Base-by-base conservation (phyloP, 1,139 yeast genomes). In the Taphrina wiesneri region DNA sequence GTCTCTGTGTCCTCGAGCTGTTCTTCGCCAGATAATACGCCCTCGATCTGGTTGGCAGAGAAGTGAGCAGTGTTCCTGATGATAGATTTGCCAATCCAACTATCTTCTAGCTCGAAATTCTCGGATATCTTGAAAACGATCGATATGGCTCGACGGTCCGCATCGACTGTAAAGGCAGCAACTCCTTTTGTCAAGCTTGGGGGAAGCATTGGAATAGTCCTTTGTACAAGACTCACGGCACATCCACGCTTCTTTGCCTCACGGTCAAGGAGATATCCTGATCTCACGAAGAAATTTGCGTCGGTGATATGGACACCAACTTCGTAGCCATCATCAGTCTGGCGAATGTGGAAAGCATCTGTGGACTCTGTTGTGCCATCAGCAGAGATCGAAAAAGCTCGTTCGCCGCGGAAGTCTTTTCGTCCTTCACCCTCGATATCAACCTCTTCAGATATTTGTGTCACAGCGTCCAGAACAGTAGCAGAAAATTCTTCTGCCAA, bases 241-340 rank as follows among this genome's bases (percentile, higher is more conserved):
- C 93, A 85, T 1, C 96, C 90, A 75, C 98, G 84, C 78, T 90
- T 91, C 76, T 90, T 89, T 1, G 96, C 89, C 75, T 93, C 92
- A 69, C 95, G 86, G 74, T 93, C 99, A 69, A 93, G 79, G 1
- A 85, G 78, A 0, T 96, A 86, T 17, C 91, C 93, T 39, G 85
- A 85, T 70, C 82, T 84, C 66, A 92, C 78, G 72, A 80, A 90
- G 67, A 85, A 85, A 4, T 95, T 81, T 15, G 88, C 85, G 77
- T 93, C 99, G 28, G 88, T 81, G 56, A 87, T 85, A 75, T 93
- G 98, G 74, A 90, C 86, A 17, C 91, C 92, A 17, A 83, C 73
- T 73, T 88, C 67, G 46, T 34, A 53, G n/a, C 65, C 67, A 19
- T 54, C 67, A 15, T 53, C 65, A 19, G 63, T 64, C 23, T 43